Evolutionary conservation across 1,284 basidiomycete species (phyloP), one percentile per base, ranked within the genome.

Genomic region (Coniophora puteana): DNA sequence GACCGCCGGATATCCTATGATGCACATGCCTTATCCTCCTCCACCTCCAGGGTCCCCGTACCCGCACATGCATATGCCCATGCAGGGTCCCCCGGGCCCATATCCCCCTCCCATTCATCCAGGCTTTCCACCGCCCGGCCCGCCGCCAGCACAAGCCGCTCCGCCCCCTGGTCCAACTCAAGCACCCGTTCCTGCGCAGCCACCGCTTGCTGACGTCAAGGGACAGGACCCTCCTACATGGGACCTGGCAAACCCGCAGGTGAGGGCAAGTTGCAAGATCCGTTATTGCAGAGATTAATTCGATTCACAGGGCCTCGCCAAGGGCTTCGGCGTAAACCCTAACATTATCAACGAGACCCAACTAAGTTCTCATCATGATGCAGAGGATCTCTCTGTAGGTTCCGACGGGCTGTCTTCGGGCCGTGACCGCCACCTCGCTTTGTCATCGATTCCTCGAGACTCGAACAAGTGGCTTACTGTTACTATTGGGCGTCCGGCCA

Each of bases 161-260:
- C 8, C 61, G 62, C 18, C 62, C 62, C 47, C 68, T 44, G 52
- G 53, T 59, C 41, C 68, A 51, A 30, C 59, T 49, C 48, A 51
- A 44, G 41, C n/a, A n/a, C 61, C 62, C 17, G 52, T 59, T 37
- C 55, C 60, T 21, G 57, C 55, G 4, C 49, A 59, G 11, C 60
- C 65, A 20, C 48, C 54, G 20, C 52, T 61, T 16, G 36, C 61
- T 0, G 75, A 78, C 46, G 71, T 80, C 55, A 80, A 78, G 56
- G 83, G 84, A 31, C 76, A 78, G 48, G 87, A 90, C 56, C 87
- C 87, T 8, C 75, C 82, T 45, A 74, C 78, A 5, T 78, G 86
- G 50, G 84, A 90, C 61, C 74, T 89, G 69, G 82, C 84, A 31
- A 80, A 72, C 56, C 74, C 80, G 4, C 75, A 76, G 51, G 79